phyloP scores from a whole-genome alignment of 108 stramenopile species.

The Fistulifera pelliculosa region DNA sequence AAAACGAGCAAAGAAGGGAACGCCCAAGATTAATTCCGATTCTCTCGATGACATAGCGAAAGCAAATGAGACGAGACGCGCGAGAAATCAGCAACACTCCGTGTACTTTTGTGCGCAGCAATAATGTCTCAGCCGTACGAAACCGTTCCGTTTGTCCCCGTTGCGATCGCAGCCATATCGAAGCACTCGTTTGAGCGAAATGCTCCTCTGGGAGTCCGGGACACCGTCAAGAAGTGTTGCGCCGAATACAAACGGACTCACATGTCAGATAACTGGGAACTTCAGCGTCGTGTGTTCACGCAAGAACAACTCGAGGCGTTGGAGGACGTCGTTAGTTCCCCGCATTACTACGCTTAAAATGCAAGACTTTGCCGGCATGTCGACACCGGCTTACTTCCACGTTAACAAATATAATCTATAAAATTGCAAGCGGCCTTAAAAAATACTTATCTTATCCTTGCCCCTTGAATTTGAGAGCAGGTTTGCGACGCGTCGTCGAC shows the following conservation, averaged over 20 bases:
- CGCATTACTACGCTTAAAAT: constrained; percentile 77
- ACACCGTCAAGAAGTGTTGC: constrained; percentile 79
- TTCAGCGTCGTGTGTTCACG: constrained; percentile 64
- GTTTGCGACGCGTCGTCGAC: too few relatives aligned
- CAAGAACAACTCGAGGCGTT: constrained; percentile 79
- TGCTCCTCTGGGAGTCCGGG: constrained; percentile 77
- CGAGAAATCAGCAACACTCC: constrained; percentile 66
- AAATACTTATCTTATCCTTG: too few relatives aligned
- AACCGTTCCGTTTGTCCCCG: constrained; percentile 71
- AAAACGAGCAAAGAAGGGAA: constrained; percentile 47
- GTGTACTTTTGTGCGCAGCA: constrained; percentile 75
- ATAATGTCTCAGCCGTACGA: constrained; percentile 78
- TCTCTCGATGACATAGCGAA: constrained; percentile 20
- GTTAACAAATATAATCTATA: too few relatives aligned
- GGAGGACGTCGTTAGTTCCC: constrained; percentile 85
- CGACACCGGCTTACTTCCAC: too few relatives aligned
- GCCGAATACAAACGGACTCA: constrained; percentile 86
- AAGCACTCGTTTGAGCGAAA: constrained; percentile 81
- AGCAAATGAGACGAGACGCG: constrained; percentile 49
- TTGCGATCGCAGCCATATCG: constrained; percentile 76
- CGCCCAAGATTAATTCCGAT: background rate
- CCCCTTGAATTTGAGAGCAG: too few relatives aligned
- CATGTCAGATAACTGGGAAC: constrained; percentile 84
- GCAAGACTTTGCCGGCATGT: too few relatives aligned
- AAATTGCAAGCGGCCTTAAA: too few relatives aligned